Conservation (phyloP, 371 early-diverging fungal genomes). For the Apophysomyces ossiformis region DNA sequence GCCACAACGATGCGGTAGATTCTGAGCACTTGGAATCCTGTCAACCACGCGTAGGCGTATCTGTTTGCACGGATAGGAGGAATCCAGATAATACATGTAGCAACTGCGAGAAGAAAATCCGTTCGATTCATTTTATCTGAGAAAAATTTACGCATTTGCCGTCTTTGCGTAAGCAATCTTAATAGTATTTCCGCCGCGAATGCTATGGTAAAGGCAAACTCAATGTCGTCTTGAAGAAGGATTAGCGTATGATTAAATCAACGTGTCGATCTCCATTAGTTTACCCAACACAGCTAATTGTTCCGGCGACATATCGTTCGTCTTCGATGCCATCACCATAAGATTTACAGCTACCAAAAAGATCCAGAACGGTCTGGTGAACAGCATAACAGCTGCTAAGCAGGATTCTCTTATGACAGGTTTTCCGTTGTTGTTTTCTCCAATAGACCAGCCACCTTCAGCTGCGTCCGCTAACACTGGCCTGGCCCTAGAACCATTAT, state of each 20-base stretch:
- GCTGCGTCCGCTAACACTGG: conserved; percentile 49
- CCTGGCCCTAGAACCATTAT: conserved; percentile 27
- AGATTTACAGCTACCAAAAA: conserved; percentile 54
- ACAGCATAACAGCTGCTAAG: conserved; percentile 29
- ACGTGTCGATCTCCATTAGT: background rate
- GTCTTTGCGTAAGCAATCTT: conserved; percentile 46
- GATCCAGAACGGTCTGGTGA: conserved; percentile 55
- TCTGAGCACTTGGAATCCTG: conserved; percentile 66
- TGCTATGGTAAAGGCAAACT: conserved; percentile 56
- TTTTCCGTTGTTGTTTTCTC: conserved; percentile 22
- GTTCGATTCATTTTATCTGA: conserved; percentile 48
- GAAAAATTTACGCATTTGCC: conserved; percentile 49
- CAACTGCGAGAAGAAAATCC: conserved; percentile 57
- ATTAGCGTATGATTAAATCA: background rate
- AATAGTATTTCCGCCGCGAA: conserved; percentile 62
- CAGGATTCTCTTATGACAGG: conserved; percentile 16
- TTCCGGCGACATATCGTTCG: conserved; percentile 39
- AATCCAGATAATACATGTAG: conserved; percentile 59
- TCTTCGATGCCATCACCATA: conserved; percentile 58
- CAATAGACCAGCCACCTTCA: conserved; percentile 51
- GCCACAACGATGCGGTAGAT: conserved; percentile 64
- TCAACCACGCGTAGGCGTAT: conserved; percentile 59
- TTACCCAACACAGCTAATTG: conserved; percentile 39
- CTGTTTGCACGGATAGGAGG: conserved; percentile 48
- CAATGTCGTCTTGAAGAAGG: conserved; percentile 19